Evolutionary conservation across 148 eudicot genomes (phyloP).

Genomic region (Cornus controversa): DNA sequence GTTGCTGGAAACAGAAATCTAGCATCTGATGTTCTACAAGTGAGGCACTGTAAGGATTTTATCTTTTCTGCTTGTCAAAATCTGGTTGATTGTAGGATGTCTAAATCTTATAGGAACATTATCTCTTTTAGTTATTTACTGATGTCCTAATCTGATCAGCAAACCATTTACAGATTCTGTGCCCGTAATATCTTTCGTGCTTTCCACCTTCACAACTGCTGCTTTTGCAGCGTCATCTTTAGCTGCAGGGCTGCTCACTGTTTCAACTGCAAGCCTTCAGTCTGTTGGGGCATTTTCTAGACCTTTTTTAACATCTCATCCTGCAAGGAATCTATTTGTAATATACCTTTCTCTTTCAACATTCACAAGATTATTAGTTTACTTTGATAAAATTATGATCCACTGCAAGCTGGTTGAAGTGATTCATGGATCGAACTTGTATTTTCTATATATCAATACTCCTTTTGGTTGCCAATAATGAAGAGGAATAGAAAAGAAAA

Average conservation of each 20-base stretch:
- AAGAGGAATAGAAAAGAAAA: too few relatives aligned
- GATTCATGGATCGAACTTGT: not conserved
- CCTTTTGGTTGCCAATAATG: too few relatives aligned
- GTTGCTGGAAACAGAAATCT: constrained; percentile 83
- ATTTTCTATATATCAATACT: not conserved
- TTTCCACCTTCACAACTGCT: constrained; percentile 61
- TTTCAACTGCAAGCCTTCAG: constrained; percentile 75
- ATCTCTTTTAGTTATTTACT: not conserved
- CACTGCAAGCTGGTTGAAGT: not conserved
- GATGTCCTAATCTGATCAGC: not conserved
- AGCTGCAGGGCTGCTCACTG: constrained; percentile 64
- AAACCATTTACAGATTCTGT: constrained; percentile 58
- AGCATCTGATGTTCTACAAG: constrained; percentile 73
- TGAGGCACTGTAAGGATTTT: constrained; percentile 74
- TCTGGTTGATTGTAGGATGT: not conserved
- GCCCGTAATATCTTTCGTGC: constrained; percentile 55
- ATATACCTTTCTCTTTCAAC: constrained; percentile 16
- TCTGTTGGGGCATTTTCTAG: constrained; percentile 60
- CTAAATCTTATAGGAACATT: not conserved
- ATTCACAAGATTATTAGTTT: not conserved
- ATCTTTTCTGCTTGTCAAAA: not conserved
- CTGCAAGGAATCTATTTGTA: constrained; percentile 88
- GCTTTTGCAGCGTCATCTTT: constrained; percentile 63
- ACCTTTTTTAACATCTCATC: constrained; percentile 57
- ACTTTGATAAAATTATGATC: not conserved